Evolutionary conservation across 2,329 filamentous ascomycete genomes (phyloP), one percentile per base, ranked within the genome.

Genomic region (Botryosphaeria agaves): DNA sequence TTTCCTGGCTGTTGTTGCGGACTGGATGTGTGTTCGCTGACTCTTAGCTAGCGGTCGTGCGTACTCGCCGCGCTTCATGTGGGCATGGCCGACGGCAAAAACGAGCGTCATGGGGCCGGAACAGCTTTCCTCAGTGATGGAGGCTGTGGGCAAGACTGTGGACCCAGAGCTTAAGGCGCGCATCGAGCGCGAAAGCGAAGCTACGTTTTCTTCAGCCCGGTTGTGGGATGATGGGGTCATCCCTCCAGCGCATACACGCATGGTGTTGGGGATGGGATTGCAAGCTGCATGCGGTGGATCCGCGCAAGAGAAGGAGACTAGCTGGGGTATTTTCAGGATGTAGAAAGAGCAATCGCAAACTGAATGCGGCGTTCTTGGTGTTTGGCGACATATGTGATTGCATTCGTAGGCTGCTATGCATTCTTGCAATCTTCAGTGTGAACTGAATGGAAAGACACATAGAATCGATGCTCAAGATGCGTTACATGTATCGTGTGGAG

Each of bases 31-130:
- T n/a, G n/a, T n/a, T n/a, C n/a, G n/a, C n/a, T n/a, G n/a, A n/a
- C n/a, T n/a, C n/a, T n/a, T n/a, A n/a, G n/a, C n/a, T 34, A 69
- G 83, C 49, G 89, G 89, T 14, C 70, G 89, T 30, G 87, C 89
- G 2, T 98, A 94, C 55, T 72, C 71, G n/a, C 87, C 87, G 0
- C 66, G 84, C 8, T 83, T 95, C 53, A 56, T 95, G 36, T 94
- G 83, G 74, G 91, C 87, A 66, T 98, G 89, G 89, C 89, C 89
- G 24, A 93, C 92, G 43, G 84, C 89, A n/a, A 79, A 80, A 48
- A 83, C 93, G 30, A 82, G 81, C 18, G 85, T 98, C 43, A 98
- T 98, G 89, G 89, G 89, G 14, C 69, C 79, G 24, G 87, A 94
- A 56, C 87, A 95, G 60, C 64, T 98, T 20, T 76, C 77, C 5